Conservation (phyloP, 2,329 filamentous ascomycete species). For the Cladophialophora psammophila region DNA sequence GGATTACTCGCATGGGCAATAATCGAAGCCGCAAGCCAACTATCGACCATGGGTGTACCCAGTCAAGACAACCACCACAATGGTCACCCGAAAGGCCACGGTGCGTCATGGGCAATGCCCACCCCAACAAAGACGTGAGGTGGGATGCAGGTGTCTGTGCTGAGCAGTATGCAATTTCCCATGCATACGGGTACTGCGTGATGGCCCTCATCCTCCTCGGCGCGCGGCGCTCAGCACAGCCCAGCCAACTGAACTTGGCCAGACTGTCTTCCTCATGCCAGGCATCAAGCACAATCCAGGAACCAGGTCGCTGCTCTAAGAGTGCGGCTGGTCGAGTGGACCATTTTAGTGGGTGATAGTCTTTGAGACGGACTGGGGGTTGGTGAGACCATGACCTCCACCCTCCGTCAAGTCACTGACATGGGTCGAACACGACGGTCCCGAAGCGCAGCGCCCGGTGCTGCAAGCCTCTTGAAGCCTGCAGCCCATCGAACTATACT, state of each 20-base stretch:
- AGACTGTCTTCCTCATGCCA: conserved; percentile 2
- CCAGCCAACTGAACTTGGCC: conserved; percentile 20
- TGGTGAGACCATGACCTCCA: conserved; percentile 31
- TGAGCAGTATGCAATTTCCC: conserved; percentile 37
- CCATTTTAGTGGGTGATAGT: conserved; percentile 41
- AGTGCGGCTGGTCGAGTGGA: conserved; percentile 34
- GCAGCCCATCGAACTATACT: conserved; percentile 19
- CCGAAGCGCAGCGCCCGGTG: conserved; percentile 39
- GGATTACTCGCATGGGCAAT: conserved; percentile 16
- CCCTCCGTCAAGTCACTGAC: conserved; percentile 32
- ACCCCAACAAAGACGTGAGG: conserved; percentile 4
- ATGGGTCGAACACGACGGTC: conserved; percentile 40
- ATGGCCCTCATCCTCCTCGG: conserved; percentile 25
- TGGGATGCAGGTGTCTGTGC: conserved; percentile 26
- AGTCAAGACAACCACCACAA: conserved; percentile 11
- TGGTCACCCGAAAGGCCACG: conserved; percentile 11
- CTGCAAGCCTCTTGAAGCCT: conserved; percentile 15
- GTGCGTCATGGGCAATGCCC: conserved; percentile 30
- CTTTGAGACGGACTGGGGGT: conserved; percentile 37
- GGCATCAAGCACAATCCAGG: conserved; percentile 14
- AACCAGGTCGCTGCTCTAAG: conserved; percentile 34
- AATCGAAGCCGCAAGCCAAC: conserved; percentile 2
- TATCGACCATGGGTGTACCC: conserved; percentile 12
- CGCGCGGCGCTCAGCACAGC: conserved; percentile 35
- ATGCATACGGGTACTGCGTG: conserved; percentile 37